Evolutionary conservation across 305 asterid species (phyloP), one percentile per base, ranked within the genome.

Genomic region (Galium porrigens): DNA sequence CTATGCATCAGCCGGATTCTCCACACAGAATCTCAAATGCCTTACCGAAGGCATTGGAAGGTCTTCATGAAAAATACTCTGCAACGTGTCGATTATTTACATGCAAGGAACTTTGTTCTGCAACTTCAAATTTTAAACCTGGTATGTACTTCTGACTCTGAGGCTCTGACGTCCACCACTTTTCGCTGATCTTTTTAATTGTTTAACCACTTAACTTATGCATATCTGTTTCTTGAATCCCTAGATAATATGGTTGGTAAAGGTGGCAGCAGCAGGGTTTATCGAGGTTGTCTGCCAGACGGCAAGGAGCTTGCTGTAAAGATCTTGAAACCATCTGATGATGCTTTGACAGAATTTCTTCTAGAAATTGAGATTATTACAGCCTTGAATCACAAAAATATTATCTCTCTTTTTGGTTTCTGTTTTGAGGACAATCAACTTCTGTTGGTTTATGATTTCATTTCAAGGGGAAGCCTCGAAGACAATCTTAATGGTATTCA

Each of bases 261-360:
- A 83, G 99, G 99, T 72, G 99, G 99, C 61, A 87, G 89, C 76
- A 89, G 99, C 66, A 84, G 81, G 68, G 99, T 92, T 64, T 92
- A 81, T 77, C 81, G 74, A 75, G 97, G 99, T 39, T 72, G 80
- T 44, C 94, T 92, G 41, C 91, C 87, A 17, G 99, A 89, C 48
- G 94, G 91, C 46, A 87, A 83, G 80, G 96, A 87, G 70, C 89
- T 92, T 44, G 99, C 99, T 6, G 97, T 92, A 58, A 92, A 92
- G 83, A 89, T 87, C 63, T 74, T 92, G 56, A 92, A 89, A 71
- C 83, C 87, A 63, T 84, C 95, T 0, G 92, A 82, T 49, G 82
- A 84, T 82, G 84, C 79, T 48, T 54, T 86, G 64, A 81, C 80
- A 70, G 96, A 92, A 76, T 92, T 92, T 65, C 81, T 84, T 44